These are phyloP conservation scores for Mycena floridula DNA, from an alignment of 768 basidiomycete genomes.

Conservation along the genomic window DNA sequence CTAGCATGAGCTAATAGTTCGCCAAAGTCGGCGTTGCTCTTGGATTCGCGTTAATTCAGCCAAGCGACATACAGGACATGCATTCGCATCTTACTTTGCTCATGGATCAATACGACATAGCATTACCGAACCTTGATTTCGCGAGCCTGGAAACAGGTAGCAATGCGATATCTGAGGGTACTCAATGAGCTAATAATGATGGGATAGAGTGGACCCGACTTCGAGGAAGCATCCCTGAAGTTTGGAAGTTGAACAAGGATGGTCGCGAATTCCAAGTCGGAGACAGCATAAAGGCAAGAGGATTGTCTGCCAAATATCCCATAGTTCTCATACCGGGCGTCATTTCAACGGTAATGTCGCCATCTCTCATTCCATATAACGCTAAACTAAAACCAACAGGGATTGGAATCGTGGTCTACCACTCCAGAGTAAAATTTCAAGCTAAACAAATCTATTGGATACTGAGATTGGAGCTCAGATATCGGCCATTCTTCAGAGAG, in stretches of 20 bases:
- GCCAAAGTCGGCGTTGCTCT: constrained; percentile 56
- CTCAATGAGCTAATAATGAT: too few relatives aligned
- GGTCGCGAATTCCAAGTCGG: constrained; percentile 79
- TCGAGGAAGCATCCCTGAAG: constrained; percentile 64
- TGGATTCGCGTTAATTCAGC: constrained; percentile 61
- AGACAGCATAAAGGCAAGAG: constrained; percentile 56
- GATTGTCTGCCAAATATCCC: constrained; percentile 66
- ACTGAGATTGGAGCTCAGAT: constrained; percentile 24
- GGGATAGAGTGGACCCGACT: constrained; percentile 69
- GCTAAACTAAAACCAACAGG: constrained; percentile 27
- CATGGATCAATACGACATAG: constrained; percentile 66
- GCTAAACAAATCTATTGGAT: constrained; percentile 39
- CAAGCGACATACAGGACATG: constrained; percentile 59
- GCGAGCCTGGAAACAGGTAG: constrained; percentile 62
- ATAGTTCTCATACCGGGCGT: constrained; percentile 87
- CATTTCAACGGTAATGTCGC: constrained; percentile 62
- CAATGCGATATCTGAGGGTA: too few relatives aligned
- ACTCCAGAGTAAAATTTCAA: too few relatives aligned
- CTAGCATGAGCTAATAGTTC: neutral
- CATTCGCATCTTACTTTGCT: constrained; percentile 62
- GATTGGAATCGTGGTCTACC: constrained; percentile 95
- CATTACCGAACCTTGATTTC: constrained; percentile 60
- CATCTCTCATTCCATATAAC: neutral
- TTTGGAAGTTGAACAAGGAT: constrained; percentile 78
- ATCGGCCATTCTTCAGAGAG: constrained; percentile 88